Evolutionary conservation across 164 flowering plant genomes (phyloP), one percentile per base, ranked within the genome.

Genomic region (Berberis thunbergii): DNA sequence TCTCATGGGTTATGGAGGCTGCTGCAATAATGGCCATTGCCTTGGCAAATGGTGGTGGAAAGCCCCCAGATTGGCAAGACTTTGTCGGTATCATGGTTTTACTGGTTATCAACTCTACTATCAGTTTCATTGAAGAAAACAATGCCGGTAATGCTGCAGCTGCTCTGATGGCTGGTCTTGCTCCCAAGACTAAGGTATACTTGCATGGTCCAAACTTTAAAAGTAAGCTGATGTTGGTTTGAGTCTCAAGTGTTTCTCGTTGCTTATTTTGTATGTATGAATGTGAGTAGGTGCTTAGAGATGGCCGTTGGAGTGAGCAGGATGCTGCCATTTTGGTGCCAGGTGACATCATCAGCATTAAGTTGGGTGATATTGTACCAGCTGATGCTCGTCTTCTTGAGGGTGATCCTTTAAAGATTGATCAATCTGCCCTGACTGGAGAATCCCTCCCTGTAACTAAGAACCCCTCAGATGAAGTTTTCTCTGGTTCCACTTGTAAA

Each of bases 321-420:
- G 93, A 87, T 10, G 93, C 93, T 13, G 64, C 88, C n/a, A 79
- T 83, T 69, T 72, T 87, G 8, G 93, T 87, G 62, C 93, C 93
- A 4, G 93, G 93, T 63, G 92, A 86, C 68, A 79, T 86, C 12
- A 84, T 86, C 54, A 86, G 86, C 69, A 81, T 86, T 61, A 86
- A 87, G 64, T 69, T 87, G 71, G 93, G 93, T 56, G 89, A 87
- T 48, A 87, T 87, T 1, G 68, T 87, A 54, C 93, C 93, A 43
- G 93, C 93, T 56, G 93, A 87, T 78, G 93, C 93, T 10, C 89
- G 93, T 64, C 88, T 87, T 57, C 88, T 87, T 38, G 93, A 87
- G 78, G 93, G 93, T 58, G 93, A 87, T 76, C 88, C 93, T 40
- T 69, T 87, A 45, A 87, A 85, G 70, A 72, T 87, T 65, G 93